phyloP scores from a whole-genome alignment of 805 yeast species.

The Priceomyces medius region DNA sequence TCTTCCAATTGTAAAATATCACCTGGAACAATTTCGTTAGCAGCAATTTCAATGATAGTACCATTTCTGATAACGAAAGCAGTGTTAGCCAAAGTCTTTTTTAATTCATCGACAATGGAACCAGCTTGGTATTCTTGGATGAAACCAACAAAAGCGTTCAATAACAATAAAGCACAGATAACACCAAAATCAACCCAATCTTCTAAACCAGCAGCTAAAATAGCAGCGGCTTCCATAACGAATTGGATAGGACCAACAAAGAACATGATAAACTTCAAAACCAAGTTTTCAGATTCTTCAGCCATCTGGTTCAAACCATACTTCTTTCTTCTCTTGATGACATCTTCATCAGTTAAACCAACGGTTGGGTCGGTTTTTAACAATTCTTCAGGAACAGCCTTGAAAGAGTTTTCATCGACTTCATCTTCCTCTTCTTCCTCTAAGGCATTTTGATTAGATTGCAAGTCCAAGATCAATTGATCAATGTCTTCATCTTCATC shows the following conservation, averaged over 20 bases:
- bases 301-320: conserved; percentile 88
- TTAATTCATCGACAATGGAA: conserved; percentile 94
- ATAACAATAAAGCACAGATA: conserved; percentile 78
- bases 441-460: conserved; percentile 50
- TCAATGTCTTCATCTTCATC: conserved; percentile 61
- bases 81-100: conserved; percentile 89
- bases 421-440: conserved; percentile 58
- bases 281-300: conserved; percentile 78
- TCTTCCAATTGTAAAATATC: conserved; percentile 90
- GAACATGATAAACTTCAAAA: conserved; percentile 80
- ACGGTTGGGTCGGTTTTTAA: conserved; percentile 75
- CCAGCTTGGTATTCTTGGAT: conserved; percentile 98
- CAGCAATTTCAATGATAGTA: conserved; percentile 67
- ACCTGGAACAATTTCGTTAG: conserved; percentile 92
- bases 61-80: conserved; percentile 87
- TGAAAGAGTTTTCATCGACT: conserved; percentile 38
- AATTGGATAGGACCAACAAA: conserved; percentile 95
- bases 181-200: conserved; percentile 99
- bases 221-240: conserved; percentile 97
- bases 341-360: conserved; percentile 81
- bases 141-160: conserved; percentile 94
- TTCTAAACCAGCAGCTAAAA: conserved; percentile 91
- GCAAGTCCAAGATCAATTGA: conserved; percentile 75
- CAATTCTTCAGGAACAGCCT: conserved; percentile 83
- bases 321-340: conserved; percentile 80